phyloP scores from a whole-genome alignment of 108 stramenopile genomes.

The Conticribra weissflogii region DNA sequence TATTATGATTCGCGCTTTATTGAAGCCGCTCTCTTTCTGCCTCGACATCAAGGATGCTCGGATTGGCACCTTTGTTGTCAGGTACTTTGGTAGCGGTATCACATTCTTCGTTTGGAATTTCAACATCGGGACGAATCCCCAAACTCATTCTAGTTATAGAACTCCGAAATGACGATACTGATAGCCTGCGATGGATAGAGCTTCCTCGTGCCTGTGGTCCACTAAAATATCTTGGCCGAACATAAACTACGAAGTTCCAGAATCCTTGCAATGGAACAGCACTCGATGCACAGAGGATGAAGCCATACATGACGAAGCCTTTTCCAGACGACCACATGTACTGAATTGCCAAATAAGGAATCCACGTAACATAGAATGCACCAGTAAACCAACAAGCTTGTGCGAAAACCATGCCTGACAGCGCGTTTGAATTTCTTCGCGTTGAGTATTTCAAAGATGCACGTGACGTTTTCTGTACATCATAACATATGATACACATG shows the following conservation, averaged over 20 bases:
- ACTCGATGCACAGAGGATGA: slow-evolving; percentile 3
- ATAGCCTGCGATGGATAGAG: too few species aligned
- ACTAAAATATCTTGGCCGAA: slow-evolving; percentile 3
- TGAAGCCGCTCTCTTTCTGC: too few species aligned
- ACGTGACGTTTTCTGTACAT: background rate
- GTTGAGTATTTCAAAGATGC: background rate
- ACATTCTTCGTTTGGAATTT: too few species aligned
- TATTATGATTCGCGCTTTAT: too few species aligned
- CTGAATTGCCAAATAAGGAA: slow-evolving; percentile 16
- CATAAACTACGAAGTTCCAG: slow-evolving; percentile 16
- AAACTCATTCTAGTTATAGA: too few species aligned
- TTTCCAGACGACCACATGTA: slow-evolving; percentile 23
- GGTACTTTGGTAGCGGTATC: too few species aligned
- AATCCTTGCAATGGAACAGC: slow-evolving; percentile 22
- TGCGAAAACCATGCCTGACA: slow-evolving; percentile 8
- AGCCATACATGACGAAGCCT: slow-evolving; percentile 11
- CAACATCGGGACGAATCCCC: too few species aligned
- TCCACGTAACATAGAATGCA: slow-evolving; percentile 16
- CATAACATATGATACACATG: background rate
- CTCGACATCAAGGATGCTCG: too few species aligned
- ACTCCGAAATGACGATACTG: too few species aligned
- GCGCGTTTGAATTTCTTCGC: background rate
- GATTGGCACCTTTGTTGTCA: too few species aligned
- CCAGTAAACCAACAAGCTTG: slow-evolving; percentile 10
- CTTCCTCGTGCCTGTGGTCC: too few species aligned